Conservation (phyloP, 352 stramenopile species). For the Thraustochytrium aureum region DNA sequence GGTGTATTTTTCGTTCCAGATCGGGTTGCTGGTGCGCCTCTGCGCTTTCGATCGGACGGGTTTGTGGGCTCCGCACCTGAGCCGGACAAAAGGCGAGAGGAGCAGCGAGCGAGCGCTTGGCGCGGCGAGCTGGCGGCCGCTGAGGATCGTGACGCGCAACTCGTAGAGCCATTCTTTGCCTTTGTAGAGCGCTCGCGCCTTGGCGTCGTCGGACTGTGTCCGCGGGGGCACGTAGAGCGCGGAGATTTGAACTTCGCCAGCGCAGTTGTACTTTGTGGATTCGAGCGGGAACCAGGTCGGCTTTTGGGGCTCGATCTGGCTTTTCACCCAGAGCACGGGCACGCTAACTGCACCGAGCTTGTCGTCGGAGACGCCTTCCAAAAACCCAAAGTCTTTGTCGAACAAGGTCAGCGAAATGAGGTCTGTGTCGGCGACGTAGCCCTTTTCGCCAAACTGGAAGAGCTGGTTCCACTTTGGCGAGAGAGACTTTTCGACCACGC, state of each 20-base stretch:
- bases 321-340: slow-evolving; percentile 10
- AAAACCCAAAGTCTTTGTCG: slow-evolving; percentile 37
- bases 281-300: slow-evolving; percentile 23
- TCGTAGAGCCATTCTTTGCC: slow-evolving; percentile 53
- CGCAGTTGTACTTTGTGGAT: not conserved
- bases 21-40: slow-evolving; percentile 24
- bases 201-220: not conserved
- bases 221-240: slow-evolving; percentile 1
- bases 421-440: slow-evolving; percentile 38
- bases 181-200: slow-evolving; percentile 31
- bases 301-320: not conserved
- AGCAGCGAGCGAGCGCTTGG: not conserved
- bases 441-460: slow-evolving; percentile 26
- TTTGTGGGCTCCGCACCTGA: slow-evolving; percentile 2
- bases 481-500: not conserved
- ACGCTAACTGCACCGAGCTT: slow-evolving; percentile 25
- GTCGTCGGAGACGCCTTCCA: slow-evolving; percentile 15
- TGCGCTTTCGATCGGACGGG: not conserved
- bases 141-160: slow-evolving; percentile 25
- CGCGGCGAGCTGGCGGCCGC: not conserved
- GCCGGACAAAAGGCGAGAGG: not conserved
- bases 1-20: slow-evolving; percentile 51
- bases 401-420: slow-evolving; percentile 1
- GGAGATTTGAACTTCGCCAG: slow-evolving; percentile 30
- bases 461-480: slow-evolving; percentile 47